Evolutionary conservation across 306 rosid species (phyloP).

Genomic region (Ammopiptanthus mongolicus): DNA sequence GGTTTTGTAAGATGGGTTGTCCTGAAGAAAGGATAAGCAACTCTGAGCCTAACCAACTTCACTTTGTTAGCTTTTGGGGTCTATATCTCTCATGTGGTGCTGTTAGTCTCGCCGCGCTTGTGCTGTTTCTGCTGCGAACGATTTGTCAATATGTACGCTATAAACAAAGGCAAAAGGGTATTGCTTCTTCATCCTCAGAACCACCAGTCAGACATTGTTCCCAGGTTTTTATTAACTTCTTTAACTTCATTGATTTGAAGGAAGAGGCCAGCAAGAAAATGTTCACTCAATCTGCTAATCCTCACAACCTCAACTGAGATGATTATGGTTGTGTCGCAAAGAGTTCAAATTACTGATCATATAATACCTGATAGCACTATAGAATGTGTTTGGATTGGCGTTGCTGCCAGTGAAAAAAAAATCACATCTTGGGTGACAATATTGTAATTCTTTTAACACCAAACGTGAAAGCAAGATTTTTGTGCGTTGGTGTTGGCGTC

Average conservation of each 20-base stretch:
- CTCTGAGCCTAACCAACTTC: slow-evolving; percentile 56
- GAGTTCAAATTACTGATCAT: neutral
- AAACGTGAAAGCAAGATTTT: no score
- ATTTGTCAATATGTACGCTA: slow-evolving; percentile 52
- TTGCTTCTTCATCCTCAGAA: slow-evolving; percentile 24
- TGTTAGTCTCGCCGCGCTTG: slow-evolving; percentile 38
- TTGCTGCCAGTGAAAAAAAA: no score
- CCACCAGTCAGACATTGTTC: slow-evolving; percentile 42
- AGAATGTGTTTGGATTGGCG: no score
- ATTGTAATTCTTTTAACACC: no score
- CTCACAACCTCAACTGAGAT: slow-evolving; percentile 35
- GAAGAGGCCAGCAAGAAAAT: slow-evolving; percentile 86
- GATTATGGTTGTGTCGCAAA: slow-evolving; percentile 4
- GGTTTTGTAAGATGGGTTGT: slow-evolving; percentile 89
- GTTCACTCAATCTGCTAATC: slow-evolving; percentile 41
- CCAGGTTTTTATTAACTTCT: slow-evolving; percentile 48
- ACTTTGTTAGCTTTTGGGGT: slow-evolving; percentile 87
- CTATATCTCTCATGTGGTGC: slow-evolving; percentile 58
- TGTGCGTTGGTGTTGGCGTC: no score
- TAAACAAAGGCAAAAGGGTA: slow-evolving; percentile 42
- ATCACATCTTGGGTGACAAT: no score
- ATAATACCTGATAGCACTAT: neutral
- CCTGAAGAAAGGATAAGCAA: slow-evolving; percentile 45
- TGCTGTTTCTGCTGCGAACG: slow-evolving; percentile 49
- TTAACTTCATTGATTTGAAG: slow-evolving; percentile 74